These are phyloP conservation scores for Rhododendron henanense DNA, from an alignment of 148 eudicot genomes.

Conservation along the genomic window DNA sequence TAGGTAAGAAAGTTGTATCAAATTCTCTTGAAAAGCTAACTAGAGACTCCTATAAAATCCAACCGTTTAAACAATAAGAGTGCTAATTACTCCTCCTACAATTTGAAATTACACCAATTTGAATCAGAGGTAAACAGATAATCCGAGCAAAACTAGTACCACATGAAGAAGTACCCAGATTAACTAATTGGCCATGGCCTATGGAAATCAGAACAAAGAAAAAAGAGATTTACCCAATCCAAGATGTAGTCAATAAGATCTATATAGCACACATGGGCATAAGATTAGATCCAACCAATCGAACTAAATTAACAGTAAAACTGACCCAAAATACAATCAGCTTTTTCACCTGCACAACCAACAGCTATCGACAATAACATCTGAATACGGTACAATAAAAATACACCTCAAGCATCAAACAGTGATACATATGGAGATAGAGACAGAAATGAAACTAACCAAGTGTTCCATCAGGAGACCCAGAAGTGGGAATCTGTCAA, in stretches of 20 bases:
- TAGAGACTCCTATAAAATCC: neutral
- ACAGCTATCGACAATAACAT: neutral
- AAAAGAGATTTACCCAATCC: neutral
- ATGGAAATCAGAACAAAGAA: neutral
- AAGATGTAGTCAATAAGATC: conserved; percentile 1
- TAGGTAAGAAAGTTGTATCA: neutral
- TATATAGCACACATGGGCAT: neutral
- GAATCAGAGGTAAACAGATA: neutral
- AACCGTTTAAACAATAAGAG: neutral
- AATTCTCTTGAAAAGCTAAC: neutral
- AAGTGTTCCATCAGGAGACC: neutral
- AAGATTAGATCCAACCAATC: conserved; percentile 3
- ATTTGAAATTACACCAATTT: neutral
- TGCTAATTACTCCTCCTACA: neutral
- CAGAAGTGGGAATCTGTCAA: conserved; percentile 7
- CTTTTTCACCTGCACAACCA: neutral
- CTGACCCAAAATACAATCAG: neutral
- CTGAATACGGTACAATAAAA: neutral
- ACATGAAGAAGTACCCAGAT: neutral
- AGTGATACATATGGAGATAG: neutral
- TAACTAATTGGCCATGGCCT: neutral
- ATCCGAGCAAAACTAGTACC: neutral
- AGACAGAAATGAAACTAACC: conserved; percentile 3
- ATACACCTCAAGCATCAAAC: neutral
- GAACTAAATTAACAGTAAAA: conserved; percentile 11